Evolutionary conservation across 129 eudicot genomes (phyloP), one percentile per base, ranked within the genome.

Genomic region (Scalesia atractyloides): DNA sequence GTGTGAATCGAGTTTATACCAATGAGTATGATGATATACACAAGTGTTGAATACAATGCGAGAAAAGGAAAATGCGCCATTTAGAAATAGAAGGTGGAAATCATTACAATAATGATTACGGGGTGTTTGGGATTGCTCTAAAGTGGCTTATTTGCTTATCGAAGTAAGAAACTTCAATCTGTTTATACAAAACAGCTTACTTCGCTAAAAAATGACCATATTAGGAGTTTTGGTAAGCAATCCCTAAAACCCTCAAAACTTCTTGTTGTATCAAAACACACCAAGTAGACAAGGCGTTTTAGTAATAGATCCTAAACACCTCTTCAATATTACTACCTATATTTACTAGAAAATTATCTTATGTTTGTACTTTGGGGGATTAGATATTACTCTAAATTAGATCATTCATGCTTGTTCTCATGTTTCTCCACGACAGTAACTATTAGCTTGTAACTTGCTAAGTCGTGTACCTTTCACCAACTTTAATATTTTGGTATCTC

Each of bases 111-210:
- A 20, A 69, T 7, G 8, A 4, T 17, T 52, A 52, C 3, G 24
- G 60, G 24, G 30, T 19, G 60, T 18, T 54, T 18, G 61, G 26
- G 10, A 50, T 49, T 30, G 73, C 43, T 48, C 30, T 66, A 68
- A 30, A n/a, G 15, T 47, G 14, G 52, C n/a, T 47, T 47, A 11
- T 47, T 6, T 47, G 52, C n/a, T 47, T 47, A 9, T 56, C 20
- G 5, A 56, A 56, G 4, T 56, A 56, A 58, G 5, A 8, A 20
- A 12, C 5, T 54, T 19, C 11, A 34, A 52, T 7, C 15, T 69
- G 26, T 56, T 20, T 20, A 56, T 56, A 19, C 7, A 10, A 56
- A 56, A 20, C 30, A 10, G 22, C 16, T 24, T 58, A 58, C 26
- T 22, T 9, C 9, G 0, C 6, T 56, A 14, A 5, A 13, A 9